These are phyloP conservation scores for Chamaecrista fasciculata DNA, from an alignment of 306 rosid genomes.

Conservation along the genomic window DNA sequence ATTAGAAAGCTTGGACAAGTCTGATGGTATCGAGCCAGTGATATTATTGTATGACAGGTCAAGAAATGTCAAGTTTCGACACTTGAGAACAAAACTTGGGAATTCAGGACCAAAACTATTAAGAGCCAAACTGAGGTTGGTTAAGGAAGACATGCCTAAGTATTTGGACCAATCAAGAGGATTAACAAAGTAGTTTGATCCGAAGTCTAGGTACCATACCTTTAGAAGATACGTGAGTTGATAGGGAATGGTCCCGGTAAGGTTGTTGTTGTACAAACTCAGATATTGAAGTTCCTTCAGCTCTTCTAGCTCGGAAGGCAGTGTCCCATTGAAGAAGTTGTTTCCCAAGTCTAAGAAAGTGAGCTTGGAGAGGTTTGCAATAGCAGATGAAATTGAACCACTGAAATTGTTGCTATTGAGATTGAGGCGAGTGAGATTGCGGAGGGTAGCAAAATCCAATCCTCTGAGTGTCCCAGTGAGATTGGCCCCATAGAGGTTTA, in stretches of 20 bases:
- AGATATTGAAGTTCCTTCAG: conserved; percentile 54
- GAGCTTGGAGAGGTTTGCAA: conserved; percentile 59
- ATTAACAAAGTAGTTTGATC: conserved; percentile 39
- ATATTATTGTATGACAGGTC: conserved; percentile 45
- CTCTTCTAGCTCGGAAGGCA: conserved; percentile 48
- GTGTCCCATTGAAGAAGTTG: conserved; percentile 36
- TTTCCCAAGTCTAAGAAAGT: conserved; percentile 47
- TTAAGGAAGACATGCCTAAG: conserved; percentile 46
- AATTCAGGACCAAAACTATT: conserved; percentile 32
- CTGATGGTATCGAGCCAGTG: conserved; percentile 47
- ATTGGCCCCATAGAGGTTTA: conserved; percentile 35
- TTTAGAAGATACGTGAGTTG: conserved; percentile 52
- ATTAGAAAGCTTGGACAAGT: conserved; percentile 50
- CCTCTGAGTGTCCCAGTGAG: conserved; percentile 37
- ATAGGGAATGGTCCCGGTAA: conserved; percentile 50
- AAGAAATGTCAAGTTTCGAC: conserved; percentile 52
- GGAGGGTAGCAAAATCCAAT: conserved; percentile 44
- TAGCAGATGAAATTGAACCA: conserved; percentile 54
- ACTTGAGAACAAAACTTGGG: conserved; percentile 51
- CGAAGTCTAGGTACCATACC: conserved; percentile 53
- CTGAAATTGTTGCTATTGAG: conserved; percentile 42
- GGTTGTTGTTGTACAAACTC: conserved; percentile 37
- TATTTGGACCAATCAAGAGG: conserved; percentile 48
- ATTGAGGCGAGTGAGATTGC: conserved; percentile 45
- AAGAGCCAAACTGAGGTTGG: conserved; percentile 33